Evolutionary conservation across 306 rosid genomes (phyloP).

Genomic region (Inga laurina): DNA sequence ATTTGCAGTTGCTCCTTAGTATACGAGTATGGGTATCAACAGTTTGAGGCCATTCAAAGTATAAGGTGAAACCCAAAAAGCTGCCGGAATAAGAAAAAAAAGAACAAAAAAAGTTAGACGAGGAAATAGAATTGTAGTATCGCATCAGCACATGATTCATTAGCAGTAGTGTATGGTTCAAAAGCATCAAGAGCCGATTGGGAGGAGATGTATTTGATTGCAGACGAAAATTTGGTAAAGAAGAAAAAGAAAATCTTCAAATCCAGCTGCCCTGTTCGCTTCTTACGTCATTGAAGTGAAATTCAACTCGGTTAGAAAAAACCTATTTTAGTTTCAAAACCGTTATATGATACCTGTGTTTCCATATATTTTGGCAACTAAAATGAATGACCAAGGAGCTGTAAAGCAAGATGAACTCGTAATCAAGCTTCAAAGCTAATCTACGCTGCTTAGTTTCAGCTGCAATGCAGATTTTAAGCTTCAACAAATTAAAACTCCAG

Average conservation of each 20-base stretch:
- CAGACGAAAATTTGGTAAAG: background rate
- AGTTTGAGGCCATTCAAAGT: conserved; percentile 23
- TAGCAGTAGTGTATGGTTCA: background rate
- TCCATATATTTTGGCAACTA: background rate
- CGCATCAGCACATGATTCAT: background rate
- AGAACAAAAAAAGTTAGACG: background rate
- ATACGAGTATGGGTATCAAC: conserved; percentile 31
- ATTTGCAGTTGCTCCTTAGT: background rate
- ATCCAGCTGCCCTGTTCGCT: background rate
- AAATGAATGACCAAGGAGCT: conserved; percentile 6
- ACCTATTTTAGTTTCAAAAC: background rate
- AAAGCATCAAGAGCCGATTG: background rate
- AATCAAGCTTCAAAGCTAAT: conserved; percentile 5
- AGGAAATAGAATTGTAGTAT: background rate
- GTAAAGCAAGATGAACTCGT: conserved; percentile 4
- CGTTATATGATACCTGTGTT: background rate
- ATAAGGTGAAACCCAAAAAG: conserved; percentile 22
- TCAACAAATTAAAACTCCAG: background rate
- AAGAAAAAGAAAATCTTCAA: conserved; percentile 16
- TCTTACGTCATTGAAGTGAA: background rate
- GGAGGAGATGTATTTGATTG: conserved; percentile 9
- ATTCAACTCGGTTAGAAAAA: conserved; percentile 2
- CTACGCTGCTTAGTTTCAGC: background rate
- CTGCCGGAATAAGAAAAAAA: conserved; percentile 21
- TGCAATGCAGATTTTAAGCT: conserved; percentile 22